phyloP scores from a whole-genome alignment of 1,284 basidiomycete species.

The Microbotryomycetes sp. region DNA sequence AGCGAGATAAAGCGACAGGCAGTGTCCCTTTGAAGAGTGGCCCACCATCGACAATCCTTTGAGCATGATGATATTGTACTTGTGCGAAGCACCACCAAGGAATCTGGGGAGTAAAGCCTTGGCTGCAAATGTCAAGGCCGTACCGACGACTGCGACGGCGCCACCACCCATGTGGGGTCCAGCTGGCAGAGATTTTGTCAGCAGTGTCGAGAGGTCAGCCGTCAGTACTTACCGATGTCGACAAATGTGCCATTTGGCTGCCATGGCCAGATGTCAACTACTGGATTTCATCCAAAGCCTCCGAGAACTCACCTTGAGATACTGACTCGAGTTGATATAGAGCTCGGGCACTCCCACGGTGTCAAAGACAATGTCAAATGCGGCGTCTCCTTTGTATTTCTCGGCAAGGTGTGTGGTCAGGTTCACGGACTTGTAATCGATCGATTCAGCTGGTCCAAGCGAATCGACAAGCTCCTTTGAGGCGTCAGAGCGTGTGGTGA shows the following conservation, averaged over 20 bases:
- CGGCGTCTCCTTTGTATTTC: conserved; percentile 40
- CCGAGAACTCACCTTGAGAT: conserved; percentile 29
- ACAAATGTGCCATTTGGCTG: conserved; percentile 12
- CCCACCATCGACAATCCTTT: conserved; percentile 18
- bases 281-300: neutral
- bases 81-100: conserved; percentile 21
- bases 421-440: conserved; percentile 56
- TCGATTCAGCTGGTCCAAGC: conserved; percentile 49
- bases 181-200: neutral
- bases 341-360: conserved; percentile 29
- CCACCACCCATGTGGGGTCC: conserved; percentile 1
- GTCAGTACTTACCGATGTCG: conserved; percentile 12
- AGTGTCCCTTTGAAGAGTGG: neutral
- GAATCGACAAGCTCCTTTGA: conserved; percentile 49
- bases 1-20: neutral
- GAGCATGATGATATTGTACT: conserved; percentile 38
- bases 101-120: conserved; percentile 7
- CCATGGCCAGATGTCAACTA: neutral
- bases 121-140: neutral
- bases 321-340: conserved; percentile 32
- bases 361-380: conserved; percentile 33
- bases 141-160: neutral
- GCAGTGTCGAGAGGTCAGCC: neutral
- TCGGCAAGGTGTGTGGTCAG: conserved; percentile 47
- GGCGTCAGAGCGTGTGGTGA: conserved; percentile 52